A percentile compares a stretch with the other conserved stretches of the same genome.
These are phyloP conservation scores for Hevea brasiliensis DNA, from an alignment of 345 rosid genomes.

Conservation along the genomic window DNA sequence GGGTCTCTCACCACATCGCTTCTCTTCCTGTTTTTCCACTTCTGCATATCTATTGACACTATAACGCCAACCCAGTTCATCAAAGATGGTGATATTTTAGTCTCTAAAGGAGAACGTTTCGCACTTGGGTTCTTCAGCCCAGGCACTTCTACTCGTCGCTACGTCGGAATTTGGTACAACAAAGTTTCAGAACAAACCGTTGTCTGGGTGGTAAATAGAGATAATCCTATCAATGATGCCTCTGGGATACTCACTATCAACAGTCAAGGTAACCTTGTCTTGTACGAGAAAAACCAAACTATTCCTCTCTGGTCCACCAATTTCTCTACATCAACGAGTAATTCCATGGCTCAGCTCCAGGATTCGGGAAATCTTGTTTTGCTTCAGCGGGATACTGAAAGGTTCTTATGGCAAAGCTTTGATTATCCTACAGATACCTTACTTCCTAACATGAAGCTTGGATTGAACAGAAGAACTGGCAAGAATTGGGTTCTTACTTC, in stretches of 20 bases:
- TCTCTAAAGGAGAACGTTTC: not conserved
- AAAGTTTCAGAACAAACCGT: constrained; percentile 4
- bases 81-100: constrained; percentile 13
- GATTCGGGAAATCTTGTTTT: constrained; percentile 36
- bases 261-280: constrained; percentile 9
- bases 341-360: constrained; percentile 22
- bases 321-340: not conserved
- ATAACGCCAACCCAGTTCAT: not conserved
- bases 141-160: constrained; percentile 12
- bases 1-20: not conserved
- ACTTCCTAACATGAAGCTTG: constrained; percentile 35
- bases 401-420: constrained; percentile 39
- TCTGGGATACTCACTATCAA: constrained; percentile 9
- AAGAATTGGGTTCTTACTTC: constrained; percentile 22
- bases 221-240: constrained; percentile 6
- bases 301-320: constrained; percentile 11
- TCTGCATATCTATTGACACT: constrained; percentile 7
- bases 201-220: constrained; percentile 20
- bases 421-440: constrained; percentile 30
- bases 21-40: not conserved
- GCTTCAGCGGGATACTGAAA: not conserved
- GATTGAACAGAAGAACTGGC: constrained; percentile 19
- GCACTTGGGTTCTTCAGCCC: constrained; percentile 17
- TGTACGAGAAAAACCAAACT: not conserved
- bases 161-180: constrained; percentile 21